Evolutionary conservation across 306 rosid species (phyloP), one percentile per base, ranked within the genome.

Genomic region (Oxytropis ochrocephala): DNA sequence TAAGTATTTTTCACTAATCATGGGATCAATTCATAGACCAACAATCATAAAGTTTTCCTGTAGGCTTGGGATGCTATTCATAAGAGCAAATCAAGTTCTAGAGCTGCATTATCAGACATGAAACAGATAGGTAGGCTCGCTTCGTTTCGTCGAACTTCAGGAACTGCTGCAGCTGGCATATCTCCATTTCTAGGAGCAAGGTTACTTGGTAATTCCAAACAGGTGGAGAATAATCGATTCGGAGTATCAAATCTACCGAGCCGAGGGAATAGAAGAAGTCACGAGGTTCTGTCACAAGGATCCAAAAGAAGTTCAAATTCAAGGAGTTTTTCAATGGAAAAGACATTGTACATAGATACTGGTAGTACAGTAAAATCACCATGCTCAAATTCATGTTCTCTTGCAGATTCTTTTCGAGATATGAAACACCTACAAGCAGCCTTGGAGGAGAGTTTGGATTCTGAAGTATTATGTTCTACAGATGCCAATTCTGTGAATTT

Each of bases 301-400:
- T 58, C 69, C 78, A 75, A 67, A 74, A 80, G 43, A 72, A 64
- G 75, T 69, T 63, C 83, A 52, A 60, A 74, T 44, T 70, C 74
- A 27, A 63, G 49, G 44, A 82, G 60, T 61, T 67, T 82, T 52
- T 44, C 81, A 12, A 64, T 75, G 30, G 98, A 87, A 82, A 93
- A 88, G 76, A 82, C 90, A 35, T 68, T 88, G 71, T 82, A 83
- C 69, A 78, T 88, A 75, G 98, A 90, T 73, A 67, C 89, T 78
- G 86, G 68, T 29, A 86, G 83, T 59, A 79, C 69, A 55, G 66
- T 70, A 35, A 78, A 74, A 73, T 33, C 7, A 12, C 58, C 84
- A 13, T 30, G 16, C 69, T 64, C 79, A 71, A 82, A 80, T 57
- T 82, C 84, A 38, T 64, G 74, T 76, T 75, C 53, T 78, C 70